Evolutionary conservation across 345 rosid species (phyloP).

Genomic region (Eutrema yunnanense): DNA sequence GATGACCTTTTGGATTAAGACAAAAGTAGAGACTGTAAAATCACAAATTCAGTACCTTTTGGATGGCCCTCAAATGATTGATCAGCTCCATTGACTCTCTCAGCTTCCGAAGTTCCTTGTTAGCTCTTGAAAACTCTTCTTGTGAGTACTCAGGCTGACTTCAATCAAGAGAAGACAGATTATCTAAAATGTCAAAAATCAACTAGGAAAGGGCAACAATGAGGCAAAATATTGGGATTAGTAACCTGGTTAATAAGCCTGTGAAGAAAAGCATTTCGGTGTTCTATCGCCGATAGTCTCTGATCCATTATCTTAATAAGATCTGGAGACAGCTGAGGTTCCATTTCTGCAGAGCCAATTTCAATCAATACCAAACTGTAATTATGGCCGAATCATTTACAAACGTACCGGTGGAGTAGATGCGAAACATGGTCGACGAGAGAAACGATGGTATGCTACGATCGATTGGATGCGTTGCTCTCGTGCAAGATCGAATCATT

Average conservation of each 20-base stretch:
- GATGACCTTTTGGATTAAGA: not conserved
- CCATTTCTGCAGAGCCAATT: constrained; percentile 36
- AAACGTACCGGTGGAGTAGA: constrained; percentile 40
- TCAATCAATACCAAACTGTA: not conserved
- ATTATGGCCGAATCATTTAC: not conserved
- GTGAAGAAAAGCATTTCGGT: constrained; percentile 48
- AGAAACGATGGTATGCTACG: constrained; percentile 11
- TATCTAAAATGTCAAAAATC: constrained; percentile 3
- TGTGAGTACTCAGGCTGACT: constrained; percentile 92
- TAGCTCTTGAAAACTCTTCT: constrained; percentile 67
- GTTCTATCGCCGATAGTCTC: constrained; percentile 62
- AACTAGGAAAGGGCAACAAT: not conserved
- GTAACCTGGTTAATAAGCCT: constrained; percentile 59
- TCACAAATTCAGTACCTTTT: constrained; percentile 49
- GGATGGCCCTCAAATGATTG: constrained; percentile 53
- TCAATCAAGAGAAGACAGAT: constrained; percentile 36
- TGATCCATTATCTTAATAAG: constrained; percentile 81
- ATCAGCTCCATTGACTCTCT: constrained; percentile 73
- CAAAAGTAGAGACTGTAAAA: not conserved
- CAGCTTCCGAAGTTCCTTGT: constrained; percentile 84
- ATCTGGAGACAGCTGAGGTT: constrained; percentile 53
- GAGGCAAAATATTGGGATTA: not conserved
- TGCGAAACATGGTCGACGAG: constrained; percentile 27
- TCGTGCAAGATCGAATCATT: constrained; percentile 28
- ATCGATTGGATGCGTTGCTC: constrained; percentile 7